Percentiles rank a stretch among this genome's conserved stretches.
phyloP scores from a whole-genome alignment of 140 eudicot species.

The Senecio squalidus region DNA sequence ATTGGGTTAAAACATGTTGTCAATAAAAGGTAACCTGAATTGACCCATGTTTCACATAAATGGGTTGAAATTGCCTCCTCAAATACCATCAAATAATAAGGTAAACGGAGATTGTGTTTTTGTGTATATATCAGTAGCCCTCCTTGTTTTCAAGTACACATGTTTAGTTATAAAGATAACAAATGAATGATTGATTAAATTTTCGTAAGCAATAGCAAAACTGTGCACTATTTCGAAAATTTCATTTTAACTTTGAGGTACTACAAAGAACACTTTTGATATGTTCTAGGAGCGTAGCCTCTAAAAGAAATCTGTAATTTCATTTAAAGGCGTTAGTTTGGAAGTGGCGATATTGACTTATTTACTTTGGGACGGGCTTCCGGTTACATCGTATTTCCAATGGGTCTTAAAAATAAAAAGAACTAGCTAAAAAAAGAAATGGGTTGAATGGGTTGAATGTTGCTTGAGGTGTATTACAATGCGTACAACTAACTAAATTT shows the following conservation, averaged over 20 bases:
- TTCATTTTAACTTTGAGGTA: too few species aligned
- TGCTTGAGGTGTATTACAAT: background rate
- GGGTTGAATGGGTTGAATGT: background rate
- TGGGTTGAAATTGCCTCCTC: background rate
- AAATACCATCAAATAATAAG: constrained; percentile 2
- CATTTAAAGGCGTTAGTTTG: background rate
- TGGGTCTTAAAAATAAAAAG: background rate
- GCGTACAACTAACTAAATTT: background rate
- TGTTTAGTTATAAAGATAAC: background rate
- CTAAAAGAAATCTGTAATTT: background rate
- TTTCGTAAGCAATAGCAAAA: too few species aligned
- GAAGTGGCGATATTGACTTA: background rate
- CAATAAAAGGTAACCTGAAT: background rate
- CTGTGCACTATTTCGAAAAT: too few species aligned
- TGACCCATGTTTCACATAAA: background rate
- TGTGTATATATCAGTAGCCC: background rate
- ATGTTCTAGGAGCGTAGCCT: background rate
- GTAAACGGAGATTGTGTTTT: background rate
- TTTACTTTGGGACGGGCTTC: background rate
- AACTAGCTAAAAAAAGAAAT: background rate
- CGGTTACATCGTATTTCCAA: background rate
- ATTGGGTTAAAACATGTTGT: too few species aligned
- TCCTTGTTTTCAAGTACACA: constrained; percentile 3
- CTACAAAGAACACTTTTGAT: background rate
- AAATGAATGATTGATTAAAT: too few species aligned